A percentile compares a stretch with the other conserved stretches of the same genome.
These are phyloP conservation scores for Adansonia madagascariensis DNA, from an alignment of 441 rosid genomes.

Conservation along the genomic window DNA sequence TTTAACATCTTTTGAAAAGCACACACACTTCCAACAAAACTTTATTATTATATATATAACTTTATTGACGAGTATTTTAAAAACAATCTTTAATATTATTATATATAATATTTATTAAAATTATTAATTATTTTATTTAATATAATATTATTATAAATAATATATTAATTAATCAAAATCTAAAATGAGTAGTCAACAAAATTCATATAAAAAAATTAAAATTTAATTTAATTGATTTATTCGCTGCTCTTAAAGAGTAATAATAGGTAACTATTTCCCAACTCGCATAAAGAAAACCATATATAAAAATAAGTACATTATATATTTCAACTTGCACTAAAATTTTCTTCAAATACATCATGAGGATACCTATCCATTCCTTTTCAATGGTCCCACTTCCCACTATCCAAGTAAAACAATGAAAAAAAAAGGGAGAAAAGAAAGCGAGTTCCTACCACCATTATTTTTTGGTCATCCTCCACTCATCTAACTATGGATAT, in stretches of 20 bases:
- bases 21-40: slow-evolving; percentile 28
- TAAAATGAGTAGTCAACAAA: too few relatives aligned
- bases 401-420: slow-evolving; percentile 37
- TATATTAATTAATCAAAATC: too few relatives aligned
- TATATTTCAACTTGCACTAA: slow-evolving; percentile 39
- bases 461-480: slow-evolving; percentile 47
- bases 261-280: too few relatives aligned
- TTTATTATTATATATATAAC: slow-evolving; percentile 8
- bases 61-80: too few relatives aligned
- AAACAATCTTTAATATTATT: too few relatives aligned
- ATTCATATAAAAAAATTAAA: too few relatives aligned
- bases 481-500: slow-evolving; percentile 41
- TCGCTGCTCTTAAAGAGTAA: too few relatives aligned
- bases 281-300: neutral
- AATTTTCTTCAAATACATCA: slow-evolving; percentile 37
- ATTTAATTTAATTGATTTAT: too few relatives aligned
- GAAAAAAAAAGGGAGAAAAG: slow-evolving; percentile 18
- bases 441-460: slow-evolving; percentile 35
- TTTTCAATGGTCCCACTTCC: slow-evolving; percentile 48
- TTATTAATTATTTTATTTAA: too few relatives aligned
- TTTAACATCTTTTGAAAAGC: slow-evolving; percentile 9
- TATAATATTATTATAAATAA: too few relatives aligned
- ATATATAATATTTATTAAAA: too few relatives aligned
- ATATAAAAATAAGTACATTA: slow-evolving; percentile 19
- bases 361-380: slow-evolving; percentile 38